Conservation (phyloP, 225 moss, liverwort and hornwort species). For the Polytrichum commune region DNA sequence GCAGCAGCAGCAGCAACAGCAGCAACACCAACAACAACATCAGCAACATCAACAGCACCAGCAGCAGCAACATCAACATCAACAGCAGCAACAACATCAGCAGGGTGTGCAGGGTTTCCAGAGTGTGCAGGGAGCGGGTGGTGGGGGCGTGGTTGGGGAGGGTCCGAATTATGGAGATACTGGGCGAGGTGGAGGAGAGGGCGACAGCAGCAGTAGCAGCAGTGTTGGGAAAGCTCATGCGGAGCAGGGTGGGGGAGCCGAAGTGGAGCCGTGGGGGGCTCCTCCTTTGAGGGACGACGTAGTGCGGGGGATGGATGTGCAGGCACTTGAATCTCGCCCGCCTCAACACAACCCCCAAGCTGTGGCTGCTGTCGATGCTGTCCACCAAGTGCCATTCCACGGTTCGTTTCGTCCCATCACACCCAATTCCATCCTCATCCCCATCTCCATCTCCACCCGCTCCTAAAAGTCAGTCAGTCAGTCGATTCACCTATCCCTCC, state of each 20-base stretch:
- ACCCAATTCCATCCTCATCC: not conserved
- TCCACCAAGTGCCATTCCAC: conserved; percentile 23
- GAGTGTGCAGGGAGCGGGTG: not conserved
- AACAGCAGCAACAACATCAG: conserved; percentile 6
- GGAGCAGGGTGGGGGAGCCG: conserved; percentile 1
- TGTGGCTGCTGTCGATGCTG: conserved; percentile 44
- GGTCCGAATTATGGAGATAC: conserved; percentile 10
- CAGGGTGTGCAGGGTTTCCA: not conserved
- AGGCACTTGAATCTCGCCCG: conserved; percentile 44
- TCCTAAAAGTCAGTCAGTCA: not conserved
- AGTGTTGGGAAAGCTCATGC: conserved; percentile 20
- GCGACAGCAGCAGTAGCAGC: conserved; percentile 26
- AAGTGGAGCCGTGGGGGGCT: conserved; percentile 14
- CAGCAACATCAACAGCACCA: conserved; percentile 3
- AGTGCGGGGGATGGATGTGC: conserved; percentile 63
- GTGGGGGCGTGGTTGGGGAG: not conserved
- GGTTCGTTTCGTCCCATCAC: not conserved
- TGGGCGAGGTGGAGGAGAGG: conserved; percentile 4
- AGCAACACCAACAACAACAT: conserved; percentile 5
- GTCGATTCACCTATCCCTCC: not conserved
- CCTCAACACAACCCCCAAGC: conserved; percentile 42
- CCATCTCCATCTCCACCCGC: not conserved
- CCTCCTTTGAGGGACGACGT: conserved; percentile 36
- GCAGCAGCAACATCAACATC: not conserved
- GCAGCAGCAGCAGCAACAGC: conserved; percentile 9